Evolutionary conservation across 305 asterid genomes (phyloP), one percentile per base, ranked within the genome.

Genomic region (Withania somnifera): DNA sequence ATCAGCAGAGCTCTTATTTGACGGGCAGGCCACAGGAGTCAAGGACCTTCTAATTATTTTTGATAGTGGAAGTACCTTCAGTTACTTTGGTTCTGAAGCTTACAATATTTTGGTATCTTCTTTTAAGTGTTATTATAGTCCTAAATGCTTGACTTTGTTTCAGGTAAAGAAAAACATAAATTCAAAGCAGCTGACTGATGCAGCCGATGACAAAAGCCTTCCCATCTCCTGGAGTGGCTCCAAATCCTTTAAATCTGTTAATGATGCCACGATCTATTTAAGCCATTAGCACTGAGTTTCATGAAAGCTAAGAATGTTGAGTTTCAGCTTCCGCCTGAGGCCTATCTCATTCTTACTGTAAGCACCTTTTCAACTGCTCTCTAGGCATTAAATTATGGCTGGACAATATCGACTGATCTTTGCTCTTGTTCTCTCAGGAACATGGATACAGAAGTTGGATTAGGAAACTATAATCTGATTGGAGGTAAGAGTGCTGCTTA

Each of bases 21-120:
- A 86, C 1, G 94, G 95, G 30, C 89, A 83, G 85, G 85, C 90
- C 54, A 89, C 97, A n/a, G 89, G 86, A 13, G 50, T 91, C 11
- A 90, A 91, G 82, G 93, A 89, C 86, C 90, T 93, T 77, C 88
- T 83, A 13, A 87, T 92, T 84, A 90, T 93, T 50, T 94, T 95
- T 40, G 99, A 95, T 80, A 95, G 98, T 87, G 99, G 99, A 82
- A 95, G 99, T 81, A 94, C 99, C 78, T 95, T 91, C 87, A 94
- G 91, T 50, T 95, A 95, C 93, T 91, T 95, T 69, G 88, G 78
- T 89, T 87, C 93, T 36, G 83, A 87, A 81, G 92, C 94, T 50
- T 93, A 95, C 82, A 73, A 78, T 42, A 80, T 91, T 78, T 84
- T 95, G 13, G 76, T 94, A 60, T 89, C 95, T 82, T 75, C 87